Percentiles rank a stretch among this genome's conserved stretches.
Evolutionary conservation across 257 asterid genomes (phyloP).

Genomic region (Solanum sitiens): DNA sequence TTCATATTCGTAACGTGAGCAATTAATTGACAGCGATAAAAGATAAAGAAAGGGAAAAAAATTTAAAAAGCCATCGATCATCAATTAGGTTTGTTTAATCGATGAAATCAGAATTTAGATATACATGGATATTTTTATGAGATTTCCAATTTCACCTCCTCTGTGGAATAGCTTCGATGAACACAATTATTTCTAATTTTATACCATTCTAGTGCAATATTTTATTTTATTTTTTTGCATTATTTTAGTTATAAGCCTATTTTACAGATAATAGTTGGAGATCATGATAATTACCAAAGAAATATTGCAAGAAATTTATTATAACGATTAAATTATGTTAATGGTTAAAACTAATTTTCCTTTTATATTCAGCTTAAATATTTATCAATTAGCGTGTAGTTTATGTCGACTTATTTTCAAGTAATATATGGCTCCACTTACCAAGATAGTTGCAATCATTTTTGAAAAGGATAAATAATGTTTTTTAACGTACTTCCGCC

Average conservation of each 20-base stretch:
- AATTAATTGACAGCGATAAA: background rate
- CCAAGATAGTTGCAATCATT: background rate
- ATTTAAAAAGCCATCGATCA: background rate
- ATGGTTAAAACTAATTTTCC: background rate
- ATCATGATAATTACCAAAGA: background rate
- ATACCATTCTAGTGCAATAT: background rate
- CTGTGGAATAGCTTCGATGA: background rate
- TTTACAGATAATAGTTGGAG: background rate
- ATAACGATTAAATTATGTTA: background rate
- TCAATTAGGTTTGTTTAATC: background rate
- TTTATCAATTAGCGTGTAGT: background rate
- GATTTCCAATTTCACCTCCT: background rate
- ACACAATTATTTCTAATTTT: background rate
- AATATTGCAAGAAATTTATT: background rate
- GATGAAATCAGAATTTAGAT: background rate
- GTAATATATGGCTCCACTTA: background rate
- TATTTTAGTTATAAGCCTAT: background rate
- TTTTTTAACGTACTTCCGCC: too few relatives aligned
- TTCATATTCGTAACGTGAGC: background rate
- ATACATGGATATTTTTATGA: background rate
- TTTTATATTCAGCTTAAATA: background rate
- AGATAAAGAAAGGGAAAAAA: background rate
- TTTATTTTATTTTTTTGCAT: background rate
- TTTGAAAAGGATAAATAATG: background rate
- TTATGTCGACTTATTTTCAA: background rate